Evolutionary conservation across 2,329 filamentous ascomycete genomes (phyloP).

Genomic region (Dendrostoma leiphaemia): DNA sequence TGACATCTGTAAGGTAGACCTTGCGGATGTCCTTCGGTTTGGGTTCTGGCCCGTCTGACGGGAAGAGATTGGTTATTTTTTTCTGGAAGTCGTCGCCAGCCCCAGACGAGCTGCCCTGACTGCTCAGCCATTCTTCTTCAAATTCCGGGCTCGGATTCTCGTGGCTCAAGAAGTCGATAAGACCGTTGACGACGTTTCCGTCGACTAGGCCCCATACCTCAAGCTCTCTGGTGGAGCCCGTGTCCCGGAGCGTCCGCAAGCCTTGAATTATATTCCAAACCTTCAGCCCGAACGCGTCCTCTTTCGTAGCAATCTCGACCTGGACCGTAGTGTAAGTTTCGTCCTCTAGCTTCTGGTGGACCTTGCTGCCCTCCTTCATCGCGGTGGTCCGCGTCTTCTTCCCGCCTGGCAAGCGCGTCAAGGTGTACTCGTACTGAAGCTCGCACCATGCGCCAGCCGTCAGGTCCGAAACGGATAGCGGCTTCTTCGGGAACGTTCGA

Average conservation of each 20-base stretch:
- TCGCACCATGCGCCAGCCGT: constrained; percentile 94
- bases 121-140: constrained; percentile 55
- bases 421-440: constrained; percentile 84
- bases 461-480: constrained; percentile 84
- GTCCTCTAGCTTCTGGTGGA: constrained; percentile 83
- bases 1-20: constrained; percentile 83
- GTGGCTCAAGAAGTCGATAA: constrained; percentile 84
- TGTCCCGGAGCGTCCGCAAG: constrained; percentile 68
- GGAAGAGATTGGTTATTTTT: constrained; percentile 41
- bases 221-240: constrained; percentile 71
- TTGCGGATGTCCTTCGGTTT: constrained; percentile 21
- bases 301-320: constrained; percentile 69
- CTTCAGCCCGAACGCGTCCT: constrained; percentile 78
- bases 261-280: constrained; percentile 94
- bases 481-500: constrained; percentile 71
- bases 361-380: constrained; percentile 77
- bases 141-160: constrained; percentile 71
- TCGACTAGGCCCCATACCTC: constrained; percentile 85
- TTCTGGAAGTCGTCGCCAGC: constrained; percentile 28
- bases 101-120: constrained; percentile 32
- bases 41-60: constrained; percentile 15
- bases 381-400: constrained; percentile 72
- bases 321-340: constrained; percentile 76
- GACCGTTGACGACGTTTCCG: constrained; percentile 79
- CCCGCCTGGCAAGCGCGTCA: constrained; percentile 70